A percentile compares a stretch with the other conserved stretches of the same genome.
These are phyloP conservation scores for Phyllosticta citriasiana DNA, from an alignment of 2,329 filamentous ascomycete species.

Conservation along the genomic window DNA sequence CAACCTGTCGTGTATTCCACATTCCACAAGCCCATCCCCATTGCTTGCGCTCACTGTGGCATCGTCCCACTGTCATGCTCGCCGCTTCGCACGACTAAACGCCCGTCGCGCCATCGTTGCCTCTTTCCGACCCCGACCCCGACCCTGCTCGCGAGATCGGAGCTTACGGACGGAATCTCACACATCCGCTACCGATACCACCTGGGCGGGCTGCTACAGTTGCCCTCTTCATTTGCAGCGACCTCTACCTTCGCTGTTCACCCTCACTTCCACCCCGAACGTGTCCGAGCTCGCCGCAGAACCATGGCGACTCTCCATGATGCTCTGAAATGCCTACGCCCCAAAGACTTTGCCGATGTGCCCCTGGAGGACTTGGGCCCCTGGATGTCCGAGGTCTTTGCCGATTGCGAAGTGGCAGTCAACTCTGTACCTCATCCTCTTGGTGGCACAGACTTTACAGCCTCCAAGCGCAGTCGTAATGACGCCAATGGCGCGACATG, in stretches of 20 bases:
- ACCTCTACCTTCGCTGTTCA: neutral
- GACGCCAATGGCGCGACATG: conserved; percentile 43
- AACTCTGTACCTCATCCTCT: conserved; percentile 62
- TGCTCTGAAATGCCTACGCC: conserved; percentile 34
- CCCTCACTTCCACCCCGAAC: neutral
- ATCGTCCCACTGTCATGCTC: neutral
- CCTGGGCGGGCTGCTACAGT: neutral
- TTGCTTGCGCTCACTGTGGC: neutral
- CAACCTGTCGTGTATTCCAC: neutral
- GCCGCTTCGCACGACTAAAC: neutral
- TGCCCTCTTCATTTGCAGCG: neutral
- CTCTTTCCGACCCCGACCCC: neutral
- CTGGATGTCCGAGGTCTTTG: conserved; percentile 33
- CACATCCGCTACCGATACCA: neutral
- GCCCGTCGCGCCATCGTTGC: neutral
- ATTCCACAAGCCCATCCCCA: neutral
- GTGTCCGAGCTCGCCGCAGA: neutral
- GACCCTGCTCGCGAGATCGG: neutral
- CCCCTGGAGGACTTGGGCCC: conserved; percentile 31
- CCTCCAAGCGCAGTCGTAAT: conserved; percentile 46
- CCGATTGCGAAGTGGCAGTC: conserved; percentile 58
- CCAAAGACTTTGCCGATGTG: conserved; percentile 35
- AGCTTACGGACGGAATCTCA: conserved; percentile 7
- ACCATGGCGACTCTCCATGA: conserved; percentile 28
- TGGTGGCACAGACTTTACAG: conserved; percentile 33